Percentiles rank a stretch among this genome's conserved stretches.
These are phyloP conservation scores for Lentinus brumalis DNA, from an alignment of 768 basidiomycete genomes.

Conservation along the genomic window DNA sequence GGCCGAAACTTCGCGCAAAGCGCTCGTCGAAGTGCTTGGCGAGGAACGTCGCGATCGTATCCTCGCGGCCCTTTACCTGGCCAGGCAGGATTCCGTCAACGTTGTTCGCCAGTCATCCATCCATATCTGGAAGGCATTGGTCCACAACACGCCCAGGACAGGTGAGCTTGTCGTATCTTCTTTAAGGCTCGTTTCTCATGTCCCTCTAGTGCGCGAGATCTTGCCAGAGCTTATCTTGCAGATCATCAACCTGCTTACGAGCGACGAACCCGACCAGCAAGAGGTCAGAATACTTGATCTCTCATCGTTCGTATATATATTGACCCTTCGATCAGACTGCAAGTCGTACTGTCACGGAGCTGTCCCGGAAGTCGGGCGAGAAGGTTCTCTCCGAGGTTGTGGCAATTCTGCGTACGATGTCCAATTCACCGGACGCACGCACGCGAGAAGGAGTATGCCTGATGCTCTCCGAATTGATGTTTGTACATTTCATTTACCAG, in stretches of 20 bases:
- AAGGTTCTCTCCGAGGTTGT: slow-evolving; percentile 84
- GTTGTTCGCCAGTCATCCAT: slow-evolving; percentile 89
- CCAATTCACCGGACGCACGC: slow-evolving; percentile 59
- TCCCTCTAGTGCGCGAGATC: slow-evolving; percentile 76
- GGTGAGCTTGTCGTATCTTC: slow-evolving; percentile 45
- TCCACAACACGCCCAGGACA: slow-evolving; percentile 91
- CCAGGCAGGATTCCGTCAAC: slow-evolving; percentile 89
- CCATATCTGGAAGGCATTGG: slow-evolving; percentile 98
- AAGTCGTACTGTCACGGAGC: slow-evolving; percentile 81
- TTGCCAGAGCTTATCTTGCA: slow-evolving; percentile 81
- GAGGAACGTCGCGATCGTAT: slow-evolving; percentile 88
- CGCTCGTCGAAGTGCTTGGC: slow-evolving; percentile 86
- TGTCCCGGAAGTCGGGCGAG: slow-evolving; percentile 96
- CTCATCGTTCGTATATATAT: background rate
- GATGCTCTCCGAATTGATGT: slow-evolving; percentile 85
- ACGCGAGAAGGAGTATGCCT: slow-evolving; percentile 86
- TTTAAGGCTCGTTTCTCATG: slow-evolving; percentile 1
- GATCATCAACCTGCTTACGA: slow-evolving; percentile 76
- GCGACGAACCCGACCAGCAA: slow-evolving; percentile 81
- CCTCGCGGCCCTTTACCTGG: slow-evolving; percentile 86
- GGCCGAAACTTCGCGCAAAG: slow-evolving; percentile 81
- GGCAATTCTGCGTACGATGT: slow-evolving; percentile 69
- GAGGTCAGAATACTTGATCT: slow-evolving; percentile 55
- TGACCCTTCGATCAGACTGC: slow-evolving; percentile 60
- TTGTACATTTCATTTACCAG: background rate